phyloP scores from a whole-genome alignment of 225 moss, liverwort and hornwort species.

The Polytrichum commune region DNA sequence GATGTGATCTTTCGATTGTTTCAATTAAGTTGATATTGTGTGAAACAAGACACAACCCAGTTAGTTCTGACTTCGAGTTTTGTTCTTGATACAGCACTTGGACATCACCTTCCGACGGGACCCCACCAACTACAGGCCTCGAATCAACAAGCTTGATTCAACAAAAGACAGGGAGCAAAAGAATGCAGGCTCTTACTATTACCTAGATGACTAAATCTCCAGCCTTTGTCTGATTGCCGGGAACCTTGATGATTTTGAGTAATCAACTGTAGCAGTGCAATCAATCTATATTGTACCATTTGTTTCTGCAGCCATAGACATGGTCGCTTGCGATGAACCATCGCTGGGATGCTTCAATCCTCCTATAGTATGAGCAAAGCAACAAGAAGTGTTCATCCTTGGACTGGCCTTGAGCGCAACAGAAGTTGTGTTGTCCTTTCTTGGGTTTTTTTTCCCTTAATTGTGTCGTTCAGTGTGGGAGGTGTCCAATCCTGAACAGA shows the following conservation, averaged over 20 bases:
- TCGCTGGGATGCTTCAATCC: slow-evolving; percentile 24
- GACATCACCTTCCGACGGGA: slow-evolving; percentile 96
- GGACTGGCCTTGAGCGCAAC: slow-evolving; percentile 38
- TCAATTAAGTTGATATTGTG: no score
- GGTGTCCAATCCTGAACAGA: slow-evolving; percentile 16
- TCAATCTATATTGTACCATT: slow-evolving; percentile 33
- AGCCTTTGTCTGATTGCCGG: neutral
- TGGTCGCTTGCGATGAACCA: slow-evolving; percentile 37
- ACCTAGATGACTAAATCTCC: slow-evolving; percentile 77
- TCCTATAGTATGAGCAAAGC: slow-evolving; percentile 22
- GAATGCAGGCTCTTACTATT: slow-evolving; percentile 93
- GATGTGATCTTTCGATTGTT: no score
- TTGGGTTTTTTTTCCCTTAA: slow-evolving; percentile 27
- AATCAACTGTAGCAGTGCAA: slow-evolving; percentile 33
- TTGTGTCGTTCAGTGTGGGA: slow-evolving; percentile 16
- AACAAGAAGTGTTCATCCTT: slow-evolving; percentile 22
- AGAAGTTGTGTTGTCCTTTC: slow-evolving; percentile 47
- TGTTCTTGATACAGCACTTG: slow-evolving; percentile 63
- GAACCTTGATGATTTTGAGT: slow-evolving; percentile 21
- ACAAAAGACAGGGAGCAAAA: slow-evolving; percentile 99
- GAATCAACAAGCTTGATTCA: slow-evolving; percentile 93
- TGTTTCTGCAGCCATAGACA: slow-evolving; percentile 39
- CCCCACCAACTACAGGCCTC: slow-evolving; percentile 93
- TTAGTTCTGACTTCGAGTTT: no score
- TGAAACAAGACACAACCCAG: no score